A percentile compares a stretch with the other conserved stretches of the same genome.
phyloP scores from a whole-genome alignment of 768 basidiomycete species.

The Boletus rufocinnamomeus region DNA sequence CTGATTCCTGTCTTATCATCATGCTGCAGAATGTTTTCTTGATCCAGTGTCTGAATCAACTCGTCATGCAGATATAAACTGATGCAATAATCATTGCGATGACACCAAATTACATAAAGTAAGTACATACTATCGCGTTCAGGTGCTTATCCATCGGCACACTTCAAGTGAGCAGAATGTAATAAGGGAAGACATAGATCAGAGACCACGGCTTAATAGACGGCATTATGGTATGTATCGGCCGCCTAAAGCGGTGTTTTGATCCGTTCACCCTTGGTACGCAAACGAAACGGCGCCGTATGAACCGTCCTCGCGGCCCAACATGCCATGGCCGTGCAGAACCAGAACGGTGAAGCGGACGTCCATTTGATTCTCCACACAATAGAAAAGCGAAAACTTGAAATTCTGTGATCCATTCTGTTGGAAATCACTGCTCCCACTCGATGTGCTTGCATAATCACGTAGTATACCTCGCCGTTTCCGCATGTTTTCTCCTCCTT shows the following conservation, averaged over 20 bases:
- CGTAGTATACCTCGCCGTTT: too few relatives aligned
- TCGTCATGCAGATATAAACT: background rate
- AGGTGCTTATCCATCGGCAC: too few relatives aligned
- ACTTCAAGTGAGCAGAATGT: background rate
- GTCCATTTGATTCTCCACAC: too few relatives aligned
- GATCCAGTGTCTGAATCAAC: background rate
- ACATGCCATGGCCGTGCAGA: constrained; percentile 85
- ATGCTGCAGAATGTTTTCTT: too few relatives aligned
- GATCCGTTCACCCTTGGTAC: constrained; percentile 67
- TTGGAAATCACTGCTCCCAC: too few relatives aligned
- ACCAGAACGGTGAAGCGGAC: constrained; percentile 45
- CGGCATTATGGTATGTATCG: constrained; percentile 1
- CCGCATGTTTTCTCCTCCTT: too few relatives aligned
- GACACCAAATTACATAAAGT: too few relatives aligned
- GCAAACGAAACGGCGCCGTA: constrained; percentile 95
- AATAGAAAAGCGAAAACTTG: too few relatives aligned
- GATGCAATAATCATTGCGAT: constrained; percentile 4
- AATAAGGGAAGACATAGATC: background rate
- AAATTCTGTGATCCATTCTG: too few relatives aligned
- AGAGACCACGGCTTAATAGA: background rate
- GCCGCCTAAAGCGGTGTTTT: background rate
- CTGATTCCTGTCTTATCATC: background rate
- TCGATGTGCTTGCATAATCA: too few relatives aligned
- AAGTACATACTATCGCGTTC: too few relatives aligned
- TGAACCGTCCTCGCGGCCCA: constrained; percentile 90